phyloP scores from a whole-genome alignment of 768 basidiomycete species.

The Mycena alexandri region DNA sequence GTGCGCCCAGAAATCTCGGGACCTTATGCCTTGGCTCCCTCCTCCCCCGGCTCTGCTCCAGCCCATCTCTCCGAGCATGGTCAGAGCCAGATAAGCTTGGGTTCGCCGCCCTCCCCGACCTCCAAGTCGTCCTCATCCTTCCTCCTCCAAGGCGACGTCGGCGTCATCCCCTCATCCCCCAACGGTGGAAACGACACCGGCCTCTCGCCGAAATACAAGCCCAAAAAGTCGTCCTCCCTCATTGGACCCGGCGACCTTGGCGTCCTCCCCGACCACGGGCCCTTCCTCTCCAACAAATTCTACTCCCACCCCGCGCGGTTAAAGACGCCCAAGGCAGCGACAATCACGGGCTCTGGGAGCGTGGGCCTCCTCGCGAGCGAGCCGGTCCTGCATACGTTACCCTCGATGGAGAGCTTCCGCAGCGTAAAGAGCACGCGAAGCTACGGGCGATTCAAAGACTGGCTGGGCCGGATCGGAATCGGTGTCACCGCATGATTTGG shows the following conservation, averaged over 20 bases:
- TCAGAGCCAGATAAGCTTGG: conserved; percentile 23
- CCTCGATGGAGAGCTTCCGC: conserved; percentile 63
- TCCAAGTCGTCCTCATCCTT: conserved; percentile 26
- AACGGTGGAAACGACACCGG: conserved; percentile 32
- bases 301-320: conserved; percentile 28
- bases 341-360: conserved; percentile 24
- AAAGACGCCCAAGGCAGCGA: conserved; percentile 24
- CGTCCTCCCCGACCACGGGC: conserved; percentile 28
- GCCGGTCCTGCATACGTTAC: conserved; percentile 48
- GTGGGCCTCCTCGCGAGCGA: conserved; percentile 26
- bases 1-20: conserved; percentile 38
- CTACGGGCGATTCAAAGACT: conserved; percentile 54
- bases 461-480: conserved; percentile 52
- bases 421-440: conserved; percentile 58
- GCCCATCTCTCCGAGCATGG: conserved; percentile 6
- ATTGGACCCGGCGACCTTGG: conserved; percentile 29
- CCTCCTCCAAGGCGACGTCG: conserved; percentile 23
- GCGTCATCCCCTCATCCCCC: conserved; percentile 34
- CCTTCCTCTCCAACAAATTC: conserved; percentile 34
- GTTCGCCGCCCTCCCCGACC: conserved; percentile 1
- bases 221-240: conserved; percentile 30
- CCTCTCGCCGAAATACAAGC: conserved; percentile 12
- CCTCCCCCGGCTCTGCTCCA: conserved; percentile 11
- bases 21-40: conserved; percentile 33
- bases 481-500: conserved; percentile 36